phyloP scores from a whole-genome alignment of 31 red algal species.

The Asparagopsis taxiformis region DNA sequence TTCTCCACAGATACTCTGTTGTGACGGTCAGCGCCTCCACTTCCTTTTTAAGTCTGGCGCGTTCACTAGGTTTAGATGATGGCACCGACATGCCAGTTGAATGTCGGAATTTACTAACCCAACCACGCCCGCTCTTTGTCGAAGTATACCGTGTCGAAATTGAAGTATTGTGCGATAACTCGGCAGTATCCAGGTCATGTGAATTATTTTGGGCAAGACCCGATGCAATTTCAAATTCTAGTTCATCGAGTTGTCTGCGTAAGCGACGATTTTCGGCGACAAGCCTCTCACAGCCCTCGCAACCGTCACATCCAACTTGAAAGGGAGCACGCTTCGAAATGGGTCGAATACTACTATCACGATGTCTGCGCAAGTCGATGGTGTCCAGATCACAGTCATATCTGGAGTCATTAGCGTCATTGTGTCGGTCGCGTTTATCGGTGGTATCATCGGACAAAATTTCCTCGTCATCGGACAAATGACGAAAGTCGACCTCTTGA shows the following conservation, averaged over 20 bases:
- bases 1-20: slow-evolving; percentile 70
- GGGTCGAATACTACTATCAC: slow-evolving; percentile 34
- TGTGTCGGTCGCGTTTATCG: background rate
- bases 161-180: slow-evolving; percentile 6
- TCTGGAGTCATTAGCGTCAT: background rate
- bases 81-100: slow-evolving; percentile 10
- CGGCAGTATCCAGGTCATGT: slow-evolving; percentile 37
- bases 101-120: slow-evolving; percentile 27
- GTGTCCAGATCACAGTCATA: background rate
- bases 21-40: slow-evolving; percentile 58
- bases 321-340: slow-evolving; percentile 46
- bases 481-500: slow-evolving; percentile 52
- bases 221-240: slow-evolving; percentile 71
- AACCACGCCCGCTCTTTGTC: slow-evolving; percentile 21
- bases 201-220: slow-evolving; percentile 42
- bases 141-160: slow-evolving; percentile 7
- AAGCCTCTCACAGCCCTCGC: slow-evolving; percentile 53
- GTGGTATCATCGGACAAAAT: slow-evolving; percentile 37
- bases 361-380: slow-evolving; percentile 13
- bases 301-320: slow-evolving; percentile 54
- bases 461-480: slow-evolving; percentile 59
- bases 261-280: slow-evolving; percentile 53
- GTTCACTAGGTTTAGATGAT: slow-evolving; percentile 42
- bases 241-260: slow-evolving; percentile 62
- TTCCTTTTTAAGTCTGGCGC: slow-evolving; percentile 29